phyloP scores from a whole-genome alignment of 352 stramenopile species.

The Phytopythium helicoides region DNA sequence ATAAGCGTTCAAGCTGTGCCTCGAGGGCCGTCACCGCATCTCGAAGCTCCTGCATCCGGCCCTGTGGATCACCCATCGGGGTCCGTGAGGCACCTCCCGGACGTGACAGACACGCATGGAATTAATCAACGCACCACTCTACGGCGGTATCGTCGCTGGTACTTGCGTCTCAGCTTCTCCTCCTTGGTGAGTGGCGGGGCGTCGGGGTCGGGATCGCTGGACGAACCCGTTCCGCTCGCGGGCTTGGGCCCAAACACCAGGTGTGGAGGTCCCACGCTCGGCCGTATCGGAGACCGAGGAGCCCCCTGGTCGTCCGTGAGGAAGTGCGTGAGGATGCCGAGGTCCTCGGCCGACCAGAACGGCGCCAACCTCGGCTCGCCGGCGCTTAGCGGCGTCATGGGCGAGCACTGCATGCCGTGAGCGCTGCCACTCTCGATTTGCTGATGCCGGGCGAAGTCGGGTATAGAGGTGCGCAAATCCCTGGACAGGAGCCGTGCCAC shows the following conservation, averaged over 20 bases:
- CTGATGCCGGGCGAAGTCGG: no score
- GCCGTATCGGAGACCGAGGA: no score
- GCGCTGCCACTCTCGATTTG: no score
- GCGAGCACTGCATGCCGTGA: slow-evolving; percentile 1
- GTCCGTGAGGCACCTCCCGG: no score
- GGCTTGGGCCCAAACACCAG: no score
- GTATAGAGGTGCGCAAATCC: no score
- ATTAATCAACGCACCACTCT: neutral
- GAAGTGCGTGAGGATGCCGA: neutral
- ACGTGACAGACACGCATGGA: no score
- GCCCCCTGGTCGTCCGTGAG: no score
- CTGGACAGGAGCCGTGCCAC: no score
- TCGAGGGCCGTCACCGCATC: neutral
- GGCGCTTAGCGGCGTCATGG: neutral
- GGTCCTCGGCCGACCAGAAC: slow-evolving; percentile 3
- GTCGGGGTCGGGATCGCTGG: neutral
- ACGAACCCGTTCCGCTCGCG: no score
- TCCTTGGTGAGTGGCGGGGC: neutral
- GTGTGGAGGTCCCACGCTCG: no score
- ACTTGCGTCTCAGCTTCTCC: slow-evolving; percentile 4
- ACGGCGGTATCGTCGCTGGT: slow-evolving; percentile 1
- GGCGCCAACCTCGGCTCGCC: neutral
- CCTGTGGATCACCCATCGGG: neutral
- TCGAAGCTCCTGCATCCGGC: slow-evolving; percentile 2
- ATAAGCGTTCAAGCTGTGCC: neutral